These are phyloP conservation scores for Neurospora hispaniola DNA, from an alignment of 495 filamentous ascomycete genomes.

Conservation along the genomic window DNA sequence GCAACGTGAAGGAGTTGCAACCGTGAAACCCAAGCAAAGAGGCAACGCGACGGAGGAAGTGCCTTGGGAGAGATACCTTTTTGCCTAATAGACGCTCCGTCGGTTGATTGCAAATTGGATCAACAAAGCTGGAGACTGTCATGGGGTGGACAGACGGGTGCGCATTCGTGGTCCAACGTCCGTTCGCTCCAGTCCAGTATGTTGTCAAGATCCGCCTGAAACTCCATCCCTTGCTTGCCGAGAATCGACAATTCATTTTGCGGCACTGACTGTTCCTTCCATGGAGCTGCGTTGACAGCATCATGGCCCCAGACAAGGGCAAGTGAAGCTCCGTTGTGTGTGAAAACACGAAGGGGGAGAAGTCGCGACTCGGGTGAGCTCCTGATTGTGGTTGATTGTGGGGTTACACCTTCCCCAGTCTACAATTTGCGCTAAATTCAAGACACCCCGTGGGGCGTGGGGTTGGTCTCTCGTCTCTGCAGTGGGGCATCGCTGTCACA, in stretches of 20 bases:
- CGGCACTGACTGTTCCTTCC: neutral
- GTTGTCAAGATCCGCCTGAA: too few relatives aligned
- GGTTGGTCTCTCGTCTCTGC: slow-evolving; percentile 5
- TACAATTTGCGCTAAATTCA: slow-evolving; percentile 2
- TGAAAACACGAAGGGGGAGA: neutral
- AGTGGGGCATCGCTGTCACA: neutral
- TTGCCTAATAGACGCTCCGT: neutral
- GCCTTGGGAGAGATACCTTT: neutral
- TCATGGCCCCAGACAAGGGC: neutral
- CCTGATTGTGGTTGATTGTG: slow-evolving; percentile 7
- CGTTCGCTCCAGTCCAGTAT: neutral
- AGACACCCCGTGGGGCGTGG: slow-evolving; percentile 24
- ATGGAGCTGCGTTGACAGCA: neutral
- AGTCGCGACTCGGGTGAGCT: neutral
- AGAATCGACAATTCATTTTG: neutral
- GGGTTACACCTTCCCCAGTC: slow-evolving; percentile 11
- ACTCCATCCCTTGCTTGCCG: neutral
- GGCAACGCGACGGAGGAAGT: neutral
- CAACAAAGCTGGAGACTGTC: neutral
- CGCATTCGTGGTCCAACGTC: neutral
- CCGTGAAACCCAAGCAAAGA: neutral
- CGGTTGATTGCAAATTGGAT: neutral
- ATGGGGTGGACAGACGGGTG: neutral
- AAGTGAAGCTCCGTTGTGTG: neutral
- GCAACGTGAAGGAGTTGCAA: neutral